Percentiles rank a stretch among this genome's conserved stretches.
Conservation (phyloP, 768 basidiomycete species). For the Tricholoma terreum region DNA sequence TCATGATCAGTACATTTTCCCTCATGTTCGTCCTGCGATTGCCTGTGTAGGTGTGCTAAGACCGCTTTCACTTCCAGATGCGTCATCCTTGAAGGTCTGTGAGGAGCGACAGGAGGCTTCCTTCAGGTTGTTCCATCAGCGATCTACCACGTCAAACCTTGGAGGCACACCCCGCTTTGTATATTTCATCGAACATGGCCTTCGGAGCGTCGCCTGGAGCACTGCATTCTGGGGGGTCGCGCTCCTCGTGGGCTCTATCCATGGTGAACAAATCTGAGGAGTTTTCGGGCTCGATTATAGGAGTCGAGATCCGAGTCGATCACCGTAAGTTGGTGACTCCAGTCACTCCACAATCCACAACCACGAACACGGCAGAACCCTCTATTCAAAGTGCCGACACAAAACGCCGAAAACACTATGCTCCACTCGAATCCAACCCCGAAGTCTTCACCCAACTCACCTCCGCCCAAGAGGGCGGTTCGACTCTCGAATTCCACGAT, state of each 20-base stretch:
- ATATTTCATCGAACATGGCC: background rate
- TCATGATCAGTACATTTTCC: constrained; percentile 87
- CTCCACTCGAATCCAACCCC: constrained; percentile 38
- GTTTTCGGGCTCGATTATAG: too few relatives aligned
- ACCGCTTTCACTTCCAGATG: constrained; percentile 36
- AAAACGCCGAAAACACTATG: constrained; percentile 22
- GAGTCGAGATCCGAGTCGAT: too few relatives aligned
- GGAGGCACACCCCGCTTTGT: background rate
- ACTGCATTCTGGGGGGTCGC: constrained; percentile 69
- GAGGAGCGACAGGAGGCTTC: constrained; percentile 78
- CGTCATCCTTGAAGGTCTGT: constrained; percentile 75
- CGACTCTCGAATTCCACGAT: constrained; percentile 29
- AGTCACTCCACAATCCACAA: too few relatives aligned
- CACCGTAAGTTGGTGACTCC: too few relatives aligned
- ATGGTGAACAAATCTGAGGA: too few relatives aligned
- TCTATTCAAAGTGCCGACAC: too few relatives aligned
- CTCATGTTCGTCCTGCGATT: constrained; percentile 52
- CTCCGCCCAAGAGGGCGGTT: constrained; percentile 23
- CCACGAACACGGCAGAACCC: too few relatives aligned
- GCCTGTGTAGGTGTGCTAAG: background rate
- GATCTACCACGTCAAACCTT: constrained; percentile 83
- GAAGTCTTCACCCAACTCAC: constrained; percentile 34
- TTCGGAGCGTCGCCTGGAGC: constrained; percentile 64
- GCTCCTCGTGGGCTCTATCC: too few relatives aligned
- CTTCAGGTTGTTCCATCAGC: constrained; percentile 71